Evolutionary conservation across 352 stramenopile genomes (phyloP).

Genomic region (Globisporangium paroecandrum): DNA sequence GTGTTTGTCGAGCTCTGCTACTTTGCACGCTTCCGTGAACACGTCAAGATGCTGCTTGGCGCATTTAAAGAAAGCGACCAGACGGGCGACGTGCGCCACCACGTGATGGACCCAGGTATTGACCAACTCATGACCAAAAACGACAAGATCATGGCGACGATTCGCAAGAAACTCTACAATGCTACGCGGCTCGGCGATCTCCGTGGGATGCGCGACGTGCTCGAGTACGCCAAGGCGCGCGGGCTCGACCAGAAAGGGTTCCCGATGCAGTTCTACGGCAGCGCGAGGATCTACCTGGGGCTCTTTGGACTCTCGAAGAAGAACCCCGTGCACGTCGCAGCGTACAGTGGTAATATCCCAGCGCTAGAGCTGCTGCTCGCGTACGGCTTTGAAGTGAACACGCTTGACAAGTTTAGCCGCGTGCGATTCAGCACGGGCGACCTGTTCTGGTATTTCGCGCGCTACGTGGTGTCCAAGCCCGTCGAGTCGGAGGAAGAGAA

Average conservation of each 20-base stretch:
- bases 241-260: slow-evolving; percentile 51
- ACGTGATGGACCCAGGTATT: slow-evolving; percentile 49
- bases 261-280: slow-evolving; percentile 47
- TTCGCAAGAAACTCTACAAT: slow-evolving; percentile 74
- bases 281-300: slow-evolving; percentile 45
- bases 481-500: slow-evolving; percentile 53
- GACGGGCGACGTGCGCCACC: slow-evolving; percentile 64
- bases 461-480: slow-evolving; percentile 60
- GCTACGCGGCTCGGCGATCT: slow-evolving; percentile 63
- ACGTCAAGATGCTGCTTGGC: slow-evolving; percentile 82
- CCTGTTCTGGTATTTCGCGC: slow-evolving; percentile 78
- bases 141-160: slow-evolving; percentile 44
- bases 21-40: slow-evolving; percentile 77
- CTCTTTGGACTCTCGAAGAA: slow-evolving; percentile 68
- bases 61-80: slow-evolving; percentile 81
- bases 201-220: slow-evolving; percentile 53
- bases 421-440: slow-evolving; percentile 80
- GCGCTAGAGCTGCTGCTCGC: slow-evolving; percentile 55
- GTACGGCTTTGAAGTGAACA: slow-evolving; percentile 56
- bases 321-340: slow-evolving; percentile 77
- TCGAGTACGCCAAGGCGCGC: slow-evolving; percentile 48
- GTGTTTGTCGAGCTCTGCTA: slow-evolving; percentile 65
- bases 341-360: slow-evolving; percentile 67
- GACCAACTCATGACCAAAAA: slow-evolving; percentile 58
- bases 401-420: slow-evolving; percentile 75